These are phyloP conservation scores for Babesia divergens DNA, from an alignment of 169 alveolate genomes.

Conservation along the genomic window DNA sequence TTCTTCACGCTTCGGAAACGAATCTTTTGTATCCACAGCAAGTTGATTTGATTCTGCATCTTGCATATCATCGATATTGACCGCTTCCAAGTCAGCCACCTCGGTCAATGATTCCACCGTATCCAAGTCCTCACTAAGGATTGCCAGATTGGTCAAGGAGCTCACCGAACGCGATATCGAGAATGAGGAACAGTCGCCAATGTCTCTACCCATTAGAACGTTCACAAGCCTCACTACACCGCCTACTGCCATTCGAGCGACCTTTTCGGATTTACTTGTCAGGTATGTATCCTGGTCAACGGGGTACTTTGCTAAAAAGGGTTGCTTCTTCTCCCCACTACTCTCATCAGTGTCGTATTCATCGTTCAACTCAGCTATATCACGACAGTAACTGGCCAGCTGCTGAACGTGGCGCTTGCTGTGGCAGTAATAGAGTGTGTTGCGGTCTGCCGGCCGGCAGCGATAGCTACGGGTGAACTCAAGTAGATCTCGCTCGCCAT, in stretches of 20 bases:
- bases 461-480: background rate
- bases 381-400: background rate
- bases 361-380: background rate
- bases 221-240: conserved; percentile 59
- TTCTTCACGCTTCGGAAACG: too few relatives aligned
- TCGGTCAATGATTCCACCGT: background rate
- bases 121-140: background rate
- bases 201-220: conserved; percentile 24
- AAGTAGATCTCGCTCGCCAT: background rate
- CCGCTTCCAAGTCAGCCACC: background rate
- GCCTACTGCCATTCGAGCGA: conserved; percentile 70
- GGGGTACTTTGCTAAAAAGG: background rate
- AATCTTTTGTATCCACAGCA: background rate
- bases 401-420: conserved; percentile 16
- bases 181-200: background rate
- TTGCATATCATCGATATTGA: too few relatives aligned
- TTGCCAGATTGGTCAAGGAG: background rate
- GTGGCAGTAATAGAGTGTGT: conserved; percentile 36
- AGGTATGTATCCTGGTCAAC: conserved; percentile 61
- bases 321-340: background rate
- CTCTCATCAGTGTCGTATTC: background rate
- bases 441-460: background rate
- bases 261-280: conserved; percentile 60
- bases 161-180: background rate
- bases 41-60: background rate